These are phyloP conservation scores for Pisolithus microcarpus DNA, from an alignment of 768 basidiomycete species.

Conservation along the genomic window DNA sequence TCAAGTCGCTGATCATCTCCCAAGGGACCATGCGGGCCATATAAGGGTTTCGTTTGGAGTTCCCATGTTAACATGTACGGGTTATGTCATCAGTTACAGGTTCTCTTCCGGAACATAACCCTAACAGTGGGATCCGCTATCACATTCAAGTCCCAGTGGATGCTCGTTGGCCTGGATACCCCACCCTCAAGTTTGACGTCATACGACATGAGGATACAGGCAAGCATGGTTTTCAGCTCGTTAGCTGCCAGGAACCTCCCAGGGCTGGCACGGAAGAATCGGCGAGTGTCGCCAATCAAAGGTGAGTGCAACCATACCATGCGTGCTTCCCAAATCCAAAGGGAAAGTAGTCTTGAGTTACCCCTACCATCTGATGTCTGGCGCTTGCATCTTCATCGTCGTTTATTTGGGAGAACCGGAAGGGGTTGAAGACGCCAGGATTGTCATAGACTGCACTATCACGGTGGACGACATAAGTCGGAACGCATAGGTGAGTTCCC, in stretches of 20 bases:
- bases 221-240: constrained; percentile 33
- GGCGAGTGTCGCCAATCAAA: not conserved
- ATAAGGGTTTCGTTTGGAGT: no score
- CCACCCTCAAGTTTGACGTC: constrained; percentile 9
- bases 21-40: no score
- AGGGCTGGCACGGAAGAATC: constrained; percentile 16
- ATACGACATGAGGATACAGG: constrained; percentile 20
- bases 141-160: not conserved
- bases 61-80: no score
- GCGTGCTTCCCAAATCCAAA: constrained; percentile 25
- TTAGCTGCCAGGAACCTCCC: constrained; percentile 37
- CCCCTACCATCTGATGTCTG: constrained; percentile 31
- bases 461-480: constrained; percentile 10
- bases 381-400: constrained; percentile 25
- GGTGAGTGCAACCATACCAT: constrained; percentile 12
- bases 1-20: no score
- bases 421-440: constrained; percentile 36
- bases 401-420: constrained; percentile 38
- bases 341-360: constrained; percentile 7
- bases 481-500: not conserved
- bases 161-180: not conserved
- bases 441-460: constrained; percentile 24
- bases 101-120: constrained; percentile 12
- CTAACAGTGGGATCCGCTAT: constrained; percentile 3
- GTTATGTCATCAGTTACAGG: not conserved